Conservation (phyloP, 2,329 filamentous ascomycete species). For the Scortechinia acanthostroma region DNA sequence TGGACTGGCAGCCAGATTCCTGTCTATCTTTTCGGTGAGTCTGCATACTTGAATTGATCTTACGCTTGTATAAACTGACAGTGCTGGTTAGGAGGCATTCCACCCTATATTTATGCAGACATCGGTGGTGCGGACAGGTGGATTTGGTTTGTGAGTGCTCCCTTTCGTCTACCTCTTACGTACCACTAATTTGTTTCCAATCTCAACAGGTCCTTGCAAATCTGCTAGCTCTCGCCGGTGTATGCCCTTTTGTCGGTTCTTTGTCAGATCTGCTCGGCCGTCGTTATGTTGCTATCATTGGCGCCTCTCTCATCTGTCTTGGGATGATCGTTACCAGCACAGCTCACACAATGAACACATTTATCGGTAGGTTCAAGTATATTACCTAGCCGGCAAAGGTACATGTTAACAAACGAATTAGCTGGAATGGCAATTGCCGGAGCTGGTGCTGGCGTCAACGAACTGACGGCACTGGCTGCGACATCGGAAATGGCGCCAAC, state of each 20-base stretch:
- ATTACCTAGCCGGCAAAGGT: constrained; percentile 2
- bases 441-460: constrained; percentile 59
- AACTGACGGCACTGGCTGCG: constrained; percentile 61
- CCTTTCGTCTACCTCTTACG: neutral
- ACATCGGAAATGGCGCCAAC: constrained; percentile 64
- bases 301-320: constrained; percentile 41
- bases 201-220: constrained; percentile 28
- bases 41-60: constrained; percentile 18
- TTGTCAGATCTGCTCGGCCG: constrained; percentile 58
- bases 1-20: constrained; percentile 55
- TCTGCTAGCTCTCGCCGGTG: constrained; percentile 43
- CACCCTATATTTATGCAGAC: constrained; percentile 47
- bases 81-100: constrained; percentile 27
- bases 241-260: constrained; percentile 60
- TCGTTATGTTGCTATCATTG: constrained; percentile 46
- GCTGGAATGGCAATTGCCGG: constrained; percentile 46
- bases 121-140: constrained; percentile 52
- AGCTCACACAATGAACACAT: constrained; percentile 48
- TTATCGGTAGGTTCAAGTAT: constrained; percentile 39
- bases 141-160: constrained; percentile 44
- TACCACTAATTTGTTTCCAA: neutral
- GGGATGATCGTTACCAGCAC: constrained; percentile 53
- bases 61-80: constrained; percentile 5
- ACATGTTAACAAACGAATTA: constrained; percentile 12
- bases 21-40: constrained; percentile 34